Evolutionary conservation across 78 protist genomes (phyloP), one percentile per base, ranked within the genome.

Genomic region (Monosiga brevicollis): DNA sequence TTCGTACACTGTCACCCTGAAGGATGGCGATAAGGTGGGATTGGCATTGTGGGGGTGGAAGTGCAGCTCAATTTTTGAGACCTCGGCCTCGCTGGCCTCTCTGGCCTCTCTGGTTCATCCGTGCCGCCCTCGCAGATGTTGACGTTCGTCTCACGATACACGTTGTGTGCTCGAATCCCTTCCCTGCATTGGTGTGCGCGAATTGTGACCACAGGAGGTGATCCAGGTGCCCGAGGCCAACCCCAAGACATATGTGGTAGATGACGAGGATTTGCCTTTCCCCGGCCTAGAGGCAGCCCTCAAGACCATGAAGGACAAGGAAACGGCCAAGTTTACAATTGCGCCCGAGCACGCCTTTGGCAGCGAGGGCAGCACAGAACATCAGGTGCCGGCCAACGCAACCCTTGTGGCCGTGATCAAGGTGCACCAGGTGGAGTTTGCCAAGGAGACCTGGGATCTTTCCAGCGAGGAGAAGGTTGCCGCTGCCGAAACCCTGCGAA

Each of bases 331-430:
- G 74, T 62, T 95, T 29, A 82, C 86, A 42, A 70, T 80, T 89
- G n/a, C 87, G 25, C 73, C 89, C 77, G 93, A 90, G 78, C 81
- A 84, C 74, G 97, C 93, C 38, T 94, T 93, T 84, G 97, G 95
- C 78, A 25, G 6, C 29, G 29, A 49, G 29, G 62, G 62, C 62
- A 49, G 15, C 62, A 15, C 6, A 15, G 62, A 6, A 15, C 62
- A 20, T 49, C 29, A 15, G 29, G 15, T 49, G 29, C 62, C 62
- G 62, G 29, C 62, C 6, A 6, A 49, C 62, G 15, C 62, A 15
- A 15, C 6, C 62, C 6, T 49, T 15, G 15, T 20, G 62, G 62
- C 62, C 62, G 62, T n/a, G n/a, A n/a, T n/a, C n/a, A n/a, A 49
- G 29, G 62, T 49, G 62, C 29, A 49, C 29, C 62, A 20, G 62